These are phyloP conservation scores for Geotrichum phurueaensis DNA, from an alignment of 1,139 yeast species.

Conservation along the genomic window DNA sequence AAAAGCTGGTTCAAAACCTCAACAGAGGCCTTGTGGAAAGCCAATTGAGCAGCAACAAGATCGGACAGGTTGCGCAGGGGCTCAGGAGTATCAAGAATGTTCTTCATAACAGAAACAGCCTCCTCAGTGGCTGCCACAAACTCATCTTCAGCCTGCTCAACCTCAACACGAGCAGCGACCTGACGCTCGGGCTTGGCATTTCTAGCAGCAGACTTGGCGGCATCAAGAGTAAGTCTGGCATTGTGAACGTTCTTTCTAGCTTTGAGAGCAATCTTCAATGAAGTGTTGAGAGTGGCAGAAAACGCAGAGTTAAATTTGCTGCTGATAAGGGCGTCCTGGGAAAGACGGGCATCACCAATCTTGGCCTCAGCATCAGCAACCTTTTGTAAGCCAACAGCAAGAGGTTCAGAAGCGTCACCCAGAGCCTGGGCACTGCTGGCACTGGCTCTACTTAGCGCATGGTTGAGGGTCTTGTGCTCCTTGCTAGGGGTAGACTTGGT, in stretches of 20 bases:
- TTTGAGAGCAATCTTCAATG: constrained; percentile 59
- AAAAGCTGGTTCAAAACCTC: constrained; percentile 63
- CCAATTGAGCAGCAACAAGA: constrained; percentile 72
- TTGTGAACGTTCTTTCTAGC: constrained; percentile 75
- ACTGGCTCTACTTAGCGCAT: constrained; percentile 77
- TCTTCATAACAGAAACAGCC: constrained; percentile 78
- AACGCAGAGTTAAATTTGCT: constrained; percentile 66
- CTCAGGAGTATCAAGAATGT: constrained; percentile 67
- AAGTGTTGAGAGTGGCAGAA: constrained; percentile 55
- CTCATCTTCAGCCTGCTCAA: constrained; percentile 85
- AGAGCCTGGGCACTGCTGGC: constrained; percentile 46
- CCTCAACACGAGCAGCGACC: constrained; percentile 66
- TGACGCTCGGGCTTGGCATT: constrained; percentile 69
- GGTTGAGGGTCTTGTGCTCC: constrained; percentile 69
- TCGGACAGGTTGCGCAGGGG: constrained; percentile 67
- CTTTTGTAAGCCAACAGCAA: constrained; percentile 46
- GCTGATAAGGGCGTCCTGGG: constrained; percentile 72
- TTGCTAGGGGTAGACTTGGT: constrained; percentile 43
- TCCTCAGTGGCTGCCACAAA: constrained; percentile 89
- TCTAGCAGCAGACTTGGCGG: constrained; percentile 65
- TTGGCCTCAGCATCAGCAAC: constrained; percentile 55
- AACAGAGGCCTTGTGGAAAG: constrained; percentile 71
- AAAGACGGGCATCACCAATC: constrained; percentile 77
- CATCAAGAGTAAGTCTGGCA: constrained; percentile 73
- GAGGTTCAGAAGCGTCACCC: constrained; percentile 37